phyloP scores from a whole-genome alignment of 495 filamentous ascomycete species.

The Clavariopsis aquatica region DNA sequence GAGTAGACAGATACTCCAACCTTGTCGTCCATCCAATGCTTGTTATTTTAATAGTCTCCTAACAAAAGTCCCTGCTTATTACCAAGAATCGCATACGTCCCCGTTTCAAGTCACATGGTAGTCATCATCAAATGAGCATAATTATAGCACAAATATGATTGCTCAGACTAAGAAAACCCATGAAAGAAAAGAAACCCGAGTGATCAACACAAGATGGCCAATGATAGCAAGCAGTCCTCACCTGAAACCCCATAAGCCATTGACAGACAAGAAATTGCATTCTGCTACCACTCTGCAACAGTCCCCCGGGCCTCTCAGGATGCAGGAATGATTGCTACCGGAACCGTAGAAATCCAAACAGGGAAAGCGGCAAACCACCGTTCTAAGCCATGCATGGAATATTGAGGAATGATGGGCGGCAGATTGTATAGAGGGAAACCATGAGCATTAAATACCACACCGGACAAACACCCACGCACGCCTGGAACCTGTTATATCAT shows the following conservation, averaged over 20 bases:
- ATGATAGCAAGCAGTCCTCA: slow-evolving; percentile 6
- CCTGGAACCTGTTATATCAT: slow-evolving; percentile 34
- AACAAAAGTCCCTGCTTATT: too few species aligned
- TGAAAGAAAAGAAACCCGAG: slow-evolving; percentile 1
- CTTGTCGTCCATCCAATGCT: too few species aligned
- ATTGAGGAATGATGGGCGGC: slow-evolving; percentile 30
- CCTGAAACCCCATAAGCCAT: background rate
- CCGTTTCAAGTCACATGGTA: too few species aligned
- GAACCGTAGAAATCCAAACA: slow-evolving; percentile 35
- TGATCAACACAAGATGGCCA: slow-evolving; percentile 10
- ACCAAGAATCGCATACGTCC: too few species aligned
- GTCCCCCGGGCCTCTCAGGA: background rate
- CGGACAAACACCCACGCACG: slow-evolving; percentile 38
- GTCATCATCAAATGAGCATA: background rate
- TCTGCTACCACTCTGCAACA: slow-evolving; percentile 10
- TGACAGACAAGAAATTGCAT: background rate
- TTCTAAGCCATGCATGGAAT: slow-evolving; percentile 38
- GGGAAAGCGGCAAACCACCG: slow-evolving; percentile 28
- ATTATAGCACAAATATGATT: background rate
- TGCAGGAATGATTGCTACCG: slow-evolving; percentile 24
- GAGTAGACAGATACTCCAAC: too few species aligned
- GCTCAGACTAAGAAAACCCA: slow-evolving; percentile 13
- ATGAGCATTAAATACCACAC: slow-evolving; percentile 38
- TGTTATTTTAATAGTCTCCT: too few species aligned
- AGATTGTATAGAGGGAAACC: slow-evolving; percentile 26